Base-by-base conservation (phyloP, 768 basidiomycete species). In the Leucocoprinus birnbaumii region DNA sequence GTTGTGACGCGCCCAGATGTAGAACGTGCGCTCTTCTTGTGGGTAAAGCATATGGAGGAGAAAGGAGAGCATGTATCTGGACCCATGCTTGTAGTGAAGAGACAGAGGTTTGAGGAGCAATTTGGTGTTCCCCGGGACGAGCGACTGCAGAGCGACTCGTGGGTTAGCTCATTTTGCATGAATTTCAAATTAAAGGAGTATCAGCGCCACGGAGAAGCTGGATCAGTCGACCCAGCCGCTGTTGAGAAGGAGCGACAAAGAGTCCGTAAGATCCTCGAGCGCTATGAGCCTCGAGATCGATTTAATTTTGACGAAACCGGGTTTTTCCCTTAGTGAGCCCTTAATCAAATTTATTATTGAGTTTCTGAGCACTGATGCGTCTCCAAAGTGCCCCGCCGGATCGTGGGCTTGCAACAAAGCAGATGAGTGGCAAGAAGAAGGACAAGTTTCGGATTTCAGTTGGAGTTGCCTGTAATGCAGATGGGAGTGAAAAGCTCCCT, bases 1-100 rank as follows among this genome's bases (percentile, higher is more conserved):
- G 51, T 71, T 52, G 70, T 73, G 2, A 70, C 67, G 25, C 16
- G 57, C 3, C 73, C 68, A 5, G 71, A 71, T 53, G 67, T 73
- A 2, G 71, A 72, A 35, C 22, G 25, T 4, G 68, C 67, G 0
- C 60, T 74, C 0, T 25, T 57, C 2, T 53, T 71, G 2, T 75
- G 72, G 72, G 51, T 67, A 19, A 51, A 62, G 43, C 34, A 66
- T 41, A 58, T 62, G 65, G 67, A 72, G 46, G 37, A 53, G 13
- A 66, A 66, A 45, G 11, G 59, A 4, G 62, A 65, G 38, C 35
- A 44, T 3, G 59, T 68, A 3, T 66, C 44, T 50, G 66, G 62
- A 3, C 26, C 58, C 0, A 69, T 70, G 68, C 58, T 68, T 3
- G 44, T 60, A 8, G 65, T 52, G 49, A 62, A 66, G 58, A 55